Evolutionary conservation across 768 basidiomycete species (phyloP).

Genomic region (Rhizopogon salebrosus): DNA sequence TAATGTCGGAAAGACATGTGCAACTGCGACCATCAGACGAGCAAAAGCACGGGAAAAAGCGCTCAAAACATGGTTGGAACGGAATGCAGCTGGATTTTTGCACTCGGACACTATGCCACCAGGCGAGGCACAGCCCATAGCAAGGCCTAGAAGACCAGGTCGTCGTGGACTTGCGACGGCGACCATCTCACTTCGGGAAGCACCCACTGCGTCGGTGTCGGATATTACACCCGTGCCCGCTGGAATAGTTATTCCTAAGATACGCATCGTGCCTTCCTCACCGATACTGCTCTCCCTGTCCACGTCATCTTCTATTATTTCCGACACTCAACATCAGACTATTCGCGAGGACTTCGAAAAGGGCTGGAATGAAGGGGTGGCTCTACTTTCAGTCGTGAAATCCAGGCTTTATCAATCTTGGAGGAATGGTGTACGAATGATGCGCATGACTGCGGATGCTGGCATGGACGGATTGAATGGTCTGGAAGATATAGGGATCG

Average conservation of each 20-base stretch:
- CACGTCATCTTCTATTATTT: slow-evolving; percentile 29
- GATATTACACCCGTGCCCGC: slow-evolving; percentile 8
- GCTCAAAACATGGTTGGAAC: slow-evolving; percentile 47
- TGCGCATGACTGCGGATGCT: slow-evolving; percentile 32
- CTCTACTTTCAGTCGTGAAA: slow-evolving; percentile 45
- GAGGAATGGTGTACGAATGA: slow-evolving; percentile 38
- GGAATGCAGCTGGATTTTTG: slow-evolving; percentile 9
- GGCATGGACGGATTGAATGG: slow-evolving; percentile 30
- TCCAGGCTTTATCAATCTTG: slow-evolving; percentile 41
- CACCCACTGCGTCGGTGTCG: slow-evolving; percentile 14
- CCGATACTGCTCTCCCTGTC: slow-evolving; percentile 47
- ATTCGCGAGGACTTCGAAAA: slow-evolving; percentile 49
- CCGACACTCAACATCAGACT: slow-evolving; percentile 30
- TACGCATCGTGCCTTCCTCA: slow-evolving; percentile 54
- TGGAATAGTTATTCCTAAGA: slow-evolving; percentile 26
- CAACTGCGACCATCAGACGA: slow-evolving; percentile 53
- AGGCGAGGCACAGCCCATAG: not conserved
- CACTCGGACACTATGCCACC: slow-evolving; percentile 1
- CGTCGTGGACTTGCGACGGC: slow-evolving; percentile 62
- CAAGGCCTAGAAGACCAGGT: slow-evolving; percentile 34
- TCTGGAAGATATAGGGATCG: slow-evolving; percentile 26
- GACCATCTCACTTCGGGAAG: slow-evolving; percentile 52
- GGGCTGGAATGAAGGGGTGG: slow-evolving; percentile 61
- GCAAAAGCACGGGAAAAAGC: slow-evolving; percentile 65
- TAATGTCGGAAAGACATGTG: slow-evolving; percentile 56